Base-by-base conservation (phyloP, 345 rosid genomes). In the Rubroshorea leprosula region DNA sequence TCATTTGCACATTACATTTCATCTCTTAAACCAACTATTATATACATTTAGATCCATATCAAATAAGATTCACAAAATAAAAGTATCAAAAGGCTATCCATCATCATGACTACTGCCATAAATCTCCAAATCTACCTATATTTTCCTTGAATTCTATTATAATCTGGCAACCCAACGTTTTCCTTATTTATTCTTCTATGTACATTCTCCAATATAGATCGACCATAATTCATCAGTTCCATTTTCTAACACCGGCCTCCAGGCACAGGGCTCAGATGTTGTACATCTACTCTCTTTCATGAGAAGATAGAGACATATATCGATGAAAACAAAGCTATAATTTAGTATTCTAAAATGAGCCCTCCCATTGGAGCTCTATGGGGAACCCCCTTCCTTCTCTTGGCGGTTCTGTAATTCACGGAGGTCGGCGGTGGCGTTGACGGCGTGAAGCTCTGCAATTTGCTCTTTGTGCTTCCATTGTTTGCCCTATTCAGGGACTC, bases 361-460 rank as follows among this genome's bases (percentile, higher is more conserved):
- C 83, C 81, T 61, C 85, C 89, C 85, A 80, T 73, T 1, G 89
- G 89, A 35, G 89, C 69, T 23, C 89, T 71, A 44, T 80, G 85
- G 0, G 89, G 89, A 46, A 78, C 71, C 15, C 89, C 85, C 85
- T 83, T 83, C 55, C 89, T 75, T 51, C 85, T 68, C 75, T 78
- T 83, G 6, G 73, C 75, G 0, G 70, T 54, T 53, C 78, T 57
- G 64, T 51, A 64, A 53, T 48, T 73, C 21, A 56, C 62, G 6
- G 75, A 63, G 0, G 78, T 78, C 5, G 80, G 83, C 23, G 81
- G 80, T 0, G 83, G 85, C 5, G 89, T 83, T 5, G 83, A 73
- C 0, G 83, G 89, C 15, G 70, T 65, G 46, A 83, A 83, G 62
- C 81, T 75, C 23, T 63, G 79, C 27, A 49, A 31, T 64, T 55